A percentile compares a stretch with the other conserved stretches of the same genome.
phyloP scores from a whole-genome alignment of 257 asterid genomes.

The Forsythia suspensa region DNA sequence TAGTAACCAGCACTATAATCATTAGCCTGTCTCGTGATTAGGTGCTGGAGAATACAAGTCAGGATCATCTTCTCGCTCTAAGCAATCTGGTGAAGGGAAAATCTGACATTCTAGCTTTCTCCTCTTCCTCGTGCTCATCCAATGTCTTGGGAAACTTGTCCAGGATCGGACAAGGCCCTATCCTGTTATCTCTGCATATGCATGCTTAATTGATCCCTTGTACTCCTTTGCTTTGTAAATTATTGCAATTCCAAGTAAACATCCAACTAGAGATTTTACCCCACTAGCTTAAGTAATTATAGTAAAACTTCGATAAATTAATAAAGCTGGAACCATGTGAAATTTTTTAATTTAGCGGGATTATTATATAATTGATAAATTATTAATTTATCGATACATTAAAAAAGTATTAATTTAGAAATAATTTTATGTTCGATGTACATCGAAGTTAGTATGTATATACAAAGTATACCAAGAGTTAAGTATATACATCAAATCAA shows the following conservation, averaged over 20 bases:
- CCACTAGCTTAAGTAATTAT: conserved; percentile 75
- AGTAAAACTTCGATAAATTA: too few relatives aligned
- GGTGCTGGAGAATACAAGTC: conserved; percentile 72
- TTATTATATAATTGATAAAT: too few relatives aligned
- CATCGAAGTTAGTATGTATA: too few relatives aligned
- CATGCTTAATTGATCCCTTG: conserved; percentile 18
- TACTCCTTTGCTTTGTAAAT: conserved; percentile 49
- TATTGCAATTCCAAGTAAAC: conserved; percentile 64
- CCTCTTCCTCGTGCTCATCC: conserved; percentile 86
- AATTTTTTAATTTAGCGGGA: too few relatives aligned
- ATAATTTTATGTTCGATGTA: too few relatives aligned
- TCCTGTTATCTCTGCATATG: conserved; percentile 7
- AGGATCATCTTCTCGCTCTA: conserved; percentile 57
- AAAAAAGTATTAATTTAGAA: too few relatives aligned
- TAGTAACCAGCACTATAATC: neutral
- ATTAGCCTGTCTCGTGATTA: conserved; percentile 47
- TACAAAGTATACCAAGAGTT: too few relatives aligned
- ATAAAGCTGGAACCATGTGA: too few relatives aligned
- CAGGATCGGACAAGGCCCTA: conserved; percentile 55
- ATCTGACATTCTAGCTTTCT: conserved; percentile 72
- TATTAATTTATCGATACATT: too few relatives aligned
- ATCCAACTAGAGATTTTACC: conserved; percentile 71
- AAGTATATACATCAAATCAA: too few relatives aligned
- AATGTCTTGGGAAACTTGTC: conserved; percentile 77
- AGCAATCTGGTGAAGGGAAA: conserved; percentile 76